Conservation (phyloP, 371 early-diverging fungal species). For the Rhizomucor pusillus region DNA sequence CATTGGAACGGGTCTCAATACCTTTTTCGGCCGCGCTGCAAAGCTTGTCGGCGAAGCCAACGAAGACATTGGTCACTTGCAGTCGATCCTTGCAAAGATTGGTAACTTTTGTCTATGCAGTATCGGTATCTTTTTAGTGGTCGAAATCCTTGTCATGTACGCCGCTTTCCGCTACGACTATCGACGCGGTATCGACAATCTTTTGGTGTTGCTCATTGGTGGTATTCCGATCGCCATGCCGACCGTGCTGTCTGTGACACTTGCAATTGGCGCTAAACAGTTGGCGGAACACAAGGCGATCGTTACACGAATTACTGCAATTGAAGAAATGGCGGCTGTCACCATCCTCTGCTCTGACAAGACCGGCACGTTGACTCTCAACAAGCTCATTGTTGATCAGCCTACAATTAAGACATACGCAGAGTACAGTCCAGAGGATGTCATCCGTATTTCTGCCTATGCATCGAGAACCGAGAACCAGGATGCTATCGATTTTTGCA, state of each 20-base stretch:
- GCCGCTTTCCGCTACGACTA: slow-evolving; percentile 68
- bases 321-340: slow-evolving; percentile 94
- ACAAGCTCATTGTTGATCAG: slow-evolving; percentile 78
- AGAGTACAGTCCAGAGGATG: slow-evolving; percentile 48
- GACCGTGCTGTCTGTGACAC: slow-evolving; percentile 86
- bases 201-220: slow-evolving; percentile 74
- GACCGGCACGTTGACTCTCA: slow-evolving; percentile 94
- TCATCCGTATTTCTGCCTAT: slow-evolving; percentile 64
- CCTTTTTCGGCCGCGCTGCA: slow-evolving; percentile 90
- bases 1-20: slow-evolving; percentile 80
- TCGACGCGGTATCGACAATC: slow-evolving; percentile 68
- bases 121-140: slow-evolving; percentile 68
- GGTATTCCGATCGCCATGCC: slow-evolving; percentile 81
- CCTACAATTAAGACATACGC: slow-evolving; percentile 62
- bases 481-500: slow-evolving; percentile 75
- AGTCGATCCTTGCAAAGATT: slow-evolving; percentile 84
- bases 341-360: slow-evolving; percentile 94
- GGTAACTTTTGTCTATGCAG: slow-evolving; percentile 83
- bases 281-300: slow-evolving; percentile 94
- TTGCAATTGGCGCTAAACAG: slow-evolving; percentile 92
- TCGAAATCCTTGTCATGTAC: slow-evolving; percentile 81
- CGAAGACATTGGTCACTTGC: slow-evolving; percentile 86
- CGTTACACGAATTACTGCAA: slow-evolving; percentile 81
- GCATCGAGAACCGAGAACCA: slow-evolving; percentile 69
- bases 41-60: slow-evolving; percentile 73